phyloP scores from a whole-genome alignment of 306 rosid species.

The Pachyrhizus erosus region DNA sequence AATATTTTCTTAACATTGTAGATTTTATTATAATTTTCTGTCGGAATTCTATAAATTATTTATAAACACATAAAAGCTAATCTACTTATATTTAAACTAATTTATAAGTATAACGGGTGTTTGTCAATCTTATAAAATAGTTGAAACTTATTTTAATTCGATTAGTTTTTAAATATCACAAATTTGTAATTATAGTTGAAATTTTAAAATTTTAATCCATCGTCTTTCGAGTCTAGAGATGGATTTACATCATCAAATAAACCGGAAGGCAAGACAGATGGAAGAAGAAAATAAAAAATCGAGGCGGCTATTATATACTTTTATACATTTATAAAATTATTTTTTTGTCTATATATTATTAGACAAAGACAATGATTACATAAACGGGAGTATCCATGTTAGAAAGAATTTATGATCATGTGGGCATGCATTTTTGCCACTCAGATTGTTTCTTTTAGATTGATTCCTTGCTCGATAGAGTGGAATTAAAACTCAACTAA shows the following conservation, averaged over 20 bases:
- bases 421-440: constrained; percentile 40
- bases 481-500: background rate
- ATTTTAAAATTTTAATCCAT: background rate
- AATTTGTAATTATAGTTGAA: background rate
- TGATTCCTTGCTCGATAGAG: constrained; percentile 29
- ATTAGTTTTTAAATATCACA: background rate
- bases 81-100: background rate
- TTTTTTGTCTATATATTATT: background rate
- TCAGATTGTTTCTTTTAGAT: constrained; percentile 43
- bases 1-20: background rate
- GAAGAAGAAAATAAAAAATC: constrained; percentile 32
- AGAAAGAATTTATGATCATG: constrained; percentile 39
- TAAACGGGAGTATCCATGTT: constrained; percentile 39
- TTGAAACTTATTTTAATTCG: background rate
- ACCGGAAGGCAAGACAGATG: constrained; percentile 19
- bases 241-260: background rate
- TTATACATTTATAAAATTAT: background rate
- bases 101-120: background rate
- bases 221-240: background rate
- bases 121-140: background rate
- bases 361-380: constrained; percentile 38
- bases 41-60: background rate
- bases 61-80: background rate
- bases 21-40: background rate
- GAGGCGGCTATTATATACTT: background rate